phyloP scores from a whole-genome alignment of 352 stramenopile genomes.

The Pythium monospermum region DNA sequence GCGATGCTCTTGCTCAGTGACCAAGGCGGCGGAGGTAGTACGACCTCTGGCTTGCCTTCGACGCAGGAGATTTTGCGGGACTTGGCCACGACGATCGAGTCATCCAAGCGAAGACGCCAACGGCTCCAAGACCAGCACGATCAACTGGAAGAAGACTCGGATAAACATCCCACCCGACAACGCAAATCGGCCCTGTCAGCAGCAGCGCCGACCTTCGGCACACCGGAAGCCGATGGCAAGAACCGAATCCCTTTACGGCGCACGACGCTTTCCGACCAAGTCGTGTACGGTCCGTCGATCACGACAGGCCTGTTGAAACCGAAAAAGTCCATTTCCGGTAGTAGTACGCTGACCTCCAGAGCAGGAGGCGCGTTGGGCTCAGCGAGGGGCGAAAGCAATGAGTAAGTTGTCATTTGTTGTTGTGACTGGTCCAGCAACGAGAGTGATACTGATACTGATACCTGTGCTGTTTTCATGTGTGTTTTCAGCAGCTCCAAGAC shows the following conservation, averaged over 20 bases:
- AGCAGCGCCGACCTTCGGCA: no score
- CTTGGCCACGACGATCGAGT: slow-evolving; percentile 12
- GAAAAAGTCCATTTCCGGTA: slow-evolving; percentile 24
- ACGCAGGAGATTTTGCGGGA: slow-evolving; percentile 20
- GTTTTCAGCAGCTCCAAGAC: background rate
- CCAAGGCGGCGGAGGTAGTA: background rate
- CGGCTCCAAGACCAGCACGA: slow-evolving; percentile 10
- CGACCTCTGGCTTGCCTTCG: slow-evolving; percentile 5
- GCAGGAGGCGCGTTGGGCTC: background rate
- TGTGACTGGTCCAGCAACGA: no score
- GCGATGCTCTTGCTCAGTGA: slow-evolving; percentile 17
- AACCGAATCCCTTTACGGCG: slow-evolving; percentile 60
- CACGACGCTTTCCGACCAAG: slow-evolving; percentile 42
- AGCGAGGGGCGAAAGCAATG: slow-evolving; percentile 5
- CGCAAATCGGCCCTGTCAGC: background rate
- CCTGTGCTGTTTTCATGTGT: background rate
- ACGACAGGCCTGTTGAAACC: slow-evolving; percentile 30
- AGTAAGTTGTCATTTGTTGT: slow-evolving; percentile 15
- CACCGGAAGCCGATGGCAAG: slow-evolving; percentile 36
- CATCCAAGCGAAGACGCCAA: slow-evolving; percentile 15
- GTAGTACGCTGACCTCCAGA: background rate
- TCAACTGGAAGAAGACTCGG: background rate
- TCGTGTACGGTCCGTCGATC: slow-evolving; percentile 63
- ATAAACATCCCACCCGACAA: background rate
- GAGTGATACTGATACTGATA: no score